These are phyloP conservation scores for Saksenaea oblongispora DNA, from an alignment of 371 early-diverging fungal species.

Conservation along the genomic window DNA sequence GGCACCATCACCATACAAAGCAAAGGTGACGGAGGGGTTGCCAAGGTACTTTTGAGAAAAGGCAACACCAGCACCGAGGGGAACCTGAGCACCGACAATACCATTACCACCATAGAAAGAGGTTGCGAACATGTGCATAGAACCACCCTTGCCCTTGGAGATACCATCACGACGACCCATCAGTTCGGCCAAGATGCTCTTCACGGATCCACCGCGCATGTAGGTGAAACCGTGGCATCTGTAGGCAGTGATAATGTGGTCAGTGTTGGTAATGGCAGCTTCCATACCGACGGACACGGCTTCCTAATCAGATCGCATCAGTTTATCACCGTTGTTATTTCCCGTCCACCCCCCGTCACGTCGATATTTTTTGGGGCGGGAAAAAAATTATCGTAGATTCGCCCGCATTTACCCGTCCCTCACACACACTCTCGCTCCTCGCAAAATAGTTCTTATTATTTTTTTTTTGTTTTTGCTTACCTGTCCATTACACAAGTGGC, in stretches of 20 bases:
- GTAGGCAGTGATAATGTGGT: conserved; percentile 97
- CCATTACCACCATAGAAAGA: conserved; percentile 99
- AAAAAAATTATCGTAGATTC: conserved; percentile 9
- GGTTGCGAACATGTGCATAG: conserved; percentile 99
- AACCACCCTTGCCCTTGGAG: conserved; percentile 99
- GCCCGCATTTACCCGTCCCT: conserved; percentile 21
- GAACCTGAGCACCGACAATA: conserved; percentile 99
- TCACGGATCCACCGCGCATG: conserved; percentile 82
- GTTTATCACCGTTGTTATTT: conserved; percentile 1
- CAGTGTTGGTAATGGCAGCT: conserved; percentile 82
- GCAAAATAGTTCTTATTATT: not conserved
- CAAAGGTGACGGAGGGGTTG: conserved; percentile 79
- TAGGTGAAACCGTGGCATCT: conserved; percentile 99
- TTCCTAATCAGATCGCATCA: conserved; percentile 61
- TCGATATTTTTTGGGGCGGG: conserved; percentile 7
- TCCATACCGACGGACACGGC: conserved; percentile 97
- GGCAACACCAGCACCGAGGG: conserved; percentile 97
- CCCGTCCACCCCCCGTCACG: conserved; percentile 1
- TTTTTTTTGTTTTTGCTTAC: conserved; percentile 37
- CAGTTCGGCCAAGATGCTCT: conserved; percentile 85
- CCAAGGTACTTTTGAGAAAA: conserved; percentile 94
- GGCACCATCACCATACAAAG: conserved; percentile 99
- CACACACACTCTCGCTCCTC: not conserved
- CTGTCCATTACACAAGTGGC: conserved; percentile 99
- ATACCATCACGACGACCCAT: conserved; percentile 90